Conservation (phyloP, 805 yeast species). For the Soucietia sequanensis region DNA sequence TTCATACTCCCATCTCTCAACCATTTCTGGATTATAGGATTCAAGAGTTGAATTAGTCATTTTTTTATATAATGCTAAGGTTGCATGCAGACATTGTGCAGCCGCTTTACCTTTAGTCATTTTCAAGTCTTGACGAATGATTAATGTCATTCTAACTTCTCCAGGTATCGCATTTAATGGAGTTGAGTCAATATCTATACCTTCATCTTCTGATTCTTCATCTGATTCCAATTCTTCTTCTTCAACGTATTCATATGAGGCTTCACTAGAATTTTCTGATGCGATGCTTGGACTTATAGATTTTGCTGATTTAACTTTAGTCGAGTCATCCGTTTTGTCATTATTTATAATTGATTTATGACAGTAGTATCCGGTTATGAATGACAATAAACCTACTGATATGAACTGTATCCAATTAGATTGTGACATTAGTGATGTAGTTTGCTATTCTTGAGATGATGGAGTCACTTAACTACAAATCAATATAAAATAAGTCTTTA, state of each 20-base stretch:
- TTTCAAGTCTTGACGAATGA: constrained; percentile 82
- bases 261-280: constrained; percentile 1
- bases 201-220: constrained; percentile 44
- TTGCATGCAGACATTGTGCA: constrained; percentile 98
- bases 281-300: background rate
- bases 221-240: constrained; percentile 31
- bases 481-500: background rate
- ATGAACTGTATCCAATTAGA: constrained; percentile 19
- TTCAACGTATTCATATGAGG: constrained; percentile 1
- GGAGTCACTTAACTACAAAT: background rate
- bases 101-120: constrained; percentile 97
- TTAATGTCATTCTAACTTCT: constrained; percentile 81
- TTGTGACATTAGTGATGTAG: constrained; percentile 5
- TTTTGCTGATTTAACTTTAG: background rate
- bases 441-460: background rate
- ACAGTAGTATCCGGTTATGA: constrained; percentile 34
- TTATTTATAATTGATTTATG: too few relatives aligned
- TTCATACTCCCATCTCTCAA: constrained; percentile 70
- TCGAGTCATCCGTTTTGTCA: too few relatives aligned
- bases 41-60: constrained; percentile 53
- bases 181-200: constrained; percentile 56
- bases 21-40: constrained; percentile 59
- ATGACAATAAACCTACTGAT: constrained; percentile 34
- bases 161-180: constrained; percentile 68
- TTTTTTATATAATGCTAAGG: constrained; percentile 78